phyloP scores from a whole-genome alignment of 345 rosid species.

The Citropsis articulata region DNA sequence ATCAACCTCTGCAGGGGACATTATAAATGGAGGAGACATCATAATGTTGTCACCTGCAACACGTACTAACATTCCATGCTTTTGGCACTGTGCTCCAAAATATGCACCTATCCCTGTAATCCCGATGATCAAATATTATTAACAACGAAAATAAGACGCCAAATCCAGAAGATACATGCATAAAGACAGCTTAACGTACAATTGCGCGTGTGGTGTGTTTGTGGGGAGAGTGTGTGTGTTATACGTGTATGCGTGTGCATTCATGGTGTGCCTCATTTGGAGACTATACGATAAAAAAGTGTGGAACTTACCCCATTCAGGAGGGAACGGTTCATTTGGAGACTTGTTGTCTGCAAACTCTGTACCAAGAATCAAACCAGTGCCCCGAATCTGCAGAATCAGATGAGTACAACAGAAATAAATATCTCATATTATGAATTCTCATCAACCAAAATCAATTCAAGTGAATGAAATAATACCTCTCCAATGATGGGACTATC shows the following conservation, averaged over 20 bases:
- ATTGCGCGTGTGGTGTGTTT: no score
- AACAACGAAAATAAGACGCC: not conserved
- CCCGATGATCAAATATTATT: not conserved
- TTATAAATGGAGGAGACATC: slow-evolving; percentile 89
- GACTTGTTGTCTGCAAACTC: slow-evolving; percentile 88
- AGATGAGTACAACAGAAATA: slow-evolving; percentile 6
- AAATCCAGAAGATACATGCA: not conserved
- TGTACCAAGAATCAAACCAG: slow-evolving; percentile 89
- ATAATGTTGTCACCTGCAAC: slow-evolving; percentile 83
- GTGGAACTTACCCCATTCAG: slow-evolving; percentile 82
- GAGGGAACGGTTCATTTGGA: slow-evolving; percentile 80
- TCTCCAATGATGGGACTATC: slow-evolving; percentile 90
- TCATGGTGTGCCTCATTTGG: not conserved
- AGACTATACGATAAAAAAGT: not conserved
- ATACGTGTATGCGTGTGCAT: not conserved
- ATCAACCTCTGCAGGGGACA: slow-evolving; percentile 68
- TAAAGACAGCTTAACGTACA: no score
- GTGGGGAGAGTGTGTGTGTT: no score
- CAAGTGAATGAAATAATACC: slow-evolving; percentile 36
- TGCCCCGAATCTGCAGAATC: slow-evolving; percentile 75
- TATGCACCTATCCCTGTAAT: slow-evolving; percentile 77
- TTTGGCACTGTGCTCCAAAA: slow-evolving; percentile 84
- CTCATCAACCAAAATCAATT: not conserved
- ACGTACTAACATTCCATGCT: slow-evolving; percentile 82
- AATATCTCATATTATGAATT: not conserved